Percentiles rank a stretch among this genome's conserved stretches.
These are phyloP conservation scores for Clarireedia paspali DNA, from an alignment of 2,329 filamentous ascomycete species.

Conservation along the genomic window DNA sequence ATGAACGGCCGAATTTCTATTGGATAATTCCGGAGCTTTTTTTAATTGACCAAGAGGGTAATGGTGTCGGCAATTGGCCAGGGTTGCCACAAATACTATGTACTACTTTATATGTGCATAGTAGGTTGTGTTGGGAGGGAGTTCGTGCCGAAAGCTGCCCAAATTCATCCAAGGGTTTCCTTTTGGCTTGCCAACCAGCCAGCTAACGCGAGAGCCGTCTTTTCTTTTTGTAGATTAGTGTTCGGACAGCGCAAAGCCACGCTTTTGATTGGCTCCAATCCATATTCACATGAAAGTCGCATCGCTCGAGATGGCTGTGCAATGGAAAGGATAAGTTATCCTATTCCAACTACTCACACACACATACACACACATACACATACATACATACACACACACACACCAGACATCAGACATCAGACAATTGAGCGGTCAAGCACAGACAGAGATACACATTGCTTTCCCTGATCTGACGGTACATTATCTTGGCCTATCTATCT, in stretches of 20 bases:
- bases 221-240: not conserved
- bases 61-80: not conserved
- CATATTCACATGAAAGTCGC: not conserved
- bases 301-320: not conserved
- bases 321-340: too few species aligned
- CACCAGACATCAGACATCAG: not conserved
- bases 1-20: conserved; percentile 2
- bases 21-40: not conserved
- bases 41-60: not conserved
- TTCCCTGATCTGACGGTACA: not conserved
- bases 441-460: too few species aligned
- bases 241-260: not conserved
- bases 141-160: conserved; percentile 8
- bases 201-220: not conserved
- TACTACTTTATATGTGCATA: not conserved
- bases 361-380: too few species aligned
- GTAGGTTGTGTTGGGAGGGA: not conserved
- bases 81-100: not conserved
- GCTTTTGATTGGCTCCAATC: not conserved
- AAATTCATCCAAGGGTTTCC: not conserved
- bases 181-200: not conserved
- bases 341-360: too few species aligned
- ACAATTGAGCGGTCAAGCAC: conserved; percentile 5
- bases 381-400: not conserved
- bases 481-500: not conserved